Conservation (phyloP, 805 yeast species). For the Nakazawaea ambrosiae region DNA sequence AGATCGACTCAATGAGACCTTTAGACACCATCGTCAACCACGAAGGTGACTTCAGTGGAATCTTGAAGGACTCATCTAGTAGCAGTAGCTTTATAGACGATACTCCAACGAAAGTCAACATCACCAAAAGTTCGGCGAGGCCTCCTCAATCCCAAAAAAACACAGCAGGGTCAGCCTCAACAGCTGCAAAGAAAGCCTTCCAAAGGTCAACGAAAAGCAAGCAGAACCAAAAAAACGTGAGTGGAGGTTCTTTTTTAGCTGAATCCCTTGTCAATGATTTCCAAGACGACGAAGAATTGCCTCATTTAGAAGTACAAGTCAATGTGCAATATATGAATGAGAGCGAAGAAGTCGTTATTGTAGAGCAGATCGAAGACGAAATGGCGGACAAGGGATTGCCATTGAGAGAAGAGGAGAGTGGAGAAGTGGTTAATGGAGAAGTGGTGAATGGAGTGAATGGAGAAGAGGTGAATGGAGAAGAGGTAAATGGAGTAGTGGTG, state of each 20-base stretch:
- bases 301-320: conserved; percentile 5
- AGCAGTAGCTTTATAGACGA: background rate
- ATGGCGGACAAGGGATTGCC: conserved; percentile 11
- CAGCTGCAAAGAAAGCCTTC: conserved; percentile 1
- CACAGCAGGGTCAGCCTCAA: background rate
- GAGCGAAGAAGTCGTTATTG: background rate
- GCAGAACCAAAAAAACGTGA: conserved; percentile 1
- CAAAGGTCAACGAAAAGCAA: background rate
- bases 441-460: background rate
- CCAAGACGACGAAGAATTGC: background rate
- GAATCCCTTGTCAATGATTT: conserved; percentile 8
- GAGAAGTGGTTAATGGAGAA: background rate
- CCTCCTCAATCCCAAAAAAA: conserved; percentile 9
- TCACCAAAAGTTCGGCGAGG: conserved; percentile 7
- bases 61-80: too few species aligned
- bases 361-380: conserved; percentile 8
- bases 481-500: background rate
- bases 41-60: conserved; percentile 4
- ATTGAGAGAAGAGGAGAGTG: background rate
- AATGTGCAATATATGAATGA: conserved; percentile 3
- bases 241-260: conserved; percentile 7
- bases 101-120: background rate
- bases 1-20: conserved; percentile 7
- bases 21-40: conserved; percentile 6
- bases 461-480: background rate